Conservation (phyloP, 2,329 filamentous ascomycete species). For the Botrytis cinerea region DNA sequence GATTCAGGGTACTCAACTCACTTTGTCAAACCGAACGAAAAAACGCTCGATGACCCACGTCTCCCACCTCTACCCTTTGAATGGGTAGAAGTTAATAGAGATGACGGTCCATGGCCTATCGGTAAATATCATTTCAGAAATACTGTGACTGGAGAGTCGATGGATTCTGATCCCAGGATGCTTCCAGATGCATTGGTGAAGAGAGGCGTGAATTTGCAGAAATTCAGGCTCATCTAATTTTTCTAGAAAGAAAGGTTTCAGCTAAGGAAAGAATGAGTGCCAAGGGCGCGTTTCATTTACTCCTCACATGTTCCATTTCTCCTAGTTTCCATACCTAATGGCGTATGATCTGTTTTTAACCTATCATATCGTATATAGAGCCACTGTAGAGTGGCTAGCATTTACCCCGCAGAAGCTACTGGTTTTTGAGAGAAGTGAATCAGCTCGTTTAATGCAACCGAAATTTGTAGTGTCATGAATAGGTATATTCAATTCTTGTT, state of each 20-base stretch:
- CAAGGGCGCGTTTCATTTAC: accelerated
- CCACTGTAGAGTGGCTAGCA: background rate
- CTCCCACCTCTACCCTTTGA: background rate
- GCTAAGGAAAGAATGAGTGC: background rate
- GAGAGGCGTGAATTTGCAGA: background rate
- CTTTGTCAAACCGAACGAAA: background rate
- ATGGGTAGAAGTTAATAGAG: background rate
- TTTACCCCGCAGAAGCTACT: background rate
- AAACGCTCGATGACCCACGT: background rate
- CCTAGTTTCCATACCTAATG: too few species aligned
- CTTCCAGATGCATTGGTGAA: background rate
- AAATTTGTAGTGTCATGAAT: background rate
- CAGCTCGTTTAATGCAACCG: background rate
- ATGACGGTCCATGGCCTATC: background rate
- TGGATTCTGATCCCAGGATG: background rate
- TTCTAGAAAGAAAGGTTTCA: accelerated
- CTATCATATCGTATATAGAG: background rate
- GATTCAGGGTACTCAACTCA: background rate
- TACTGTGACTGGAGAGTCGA: background rate
- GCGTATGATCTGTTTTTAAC: too few species aligned
- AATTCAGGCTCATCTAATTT: background rate
- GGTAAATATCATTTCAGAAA: background rate
- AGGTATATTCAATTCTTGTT: background rate
- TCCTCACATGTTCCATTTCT: background rate
- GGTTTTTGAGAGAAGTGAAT: background rate